Percentiles rank a stretch among this genome's conserved stretches.
Evolutionary conservation across 1,139 yeast species (phyloP).

Genomic region (Cylindricascospora bacillispora): DNA sequence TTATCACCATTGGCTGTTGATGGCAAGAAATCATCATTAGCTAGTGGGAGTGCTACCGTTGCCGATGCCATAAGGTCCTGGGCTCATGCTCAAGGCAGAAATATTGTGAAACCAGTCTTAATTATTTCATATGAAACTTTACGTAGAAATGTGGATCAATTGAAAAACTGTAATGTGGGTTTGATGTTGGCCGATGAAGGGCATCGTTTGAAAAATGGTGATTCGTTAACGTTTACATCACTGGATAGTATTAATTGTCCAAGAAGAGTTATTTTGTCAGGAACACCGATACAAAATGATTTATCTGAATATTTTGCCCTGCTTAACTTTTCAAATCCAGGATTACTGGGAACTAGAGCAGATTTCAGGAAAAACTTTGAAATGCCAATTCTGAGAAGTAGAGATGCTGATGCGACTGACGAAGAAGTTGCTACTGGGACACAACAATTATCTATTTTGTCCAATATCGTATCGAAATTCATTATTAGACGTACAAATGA

Average conservation of each 20-base stretch:
- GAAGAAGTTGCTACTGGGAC: conserved; percentile 66
- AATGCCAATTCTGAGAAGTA: conserved; percentile 61
- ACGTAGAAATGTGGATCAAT: conserved; percentile 68
- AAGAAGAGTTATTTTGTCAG: conserved; percentile 84
- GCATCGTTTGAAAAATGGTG: conserved; percentile 89
- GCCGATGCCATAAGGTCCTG: conserved; percentile 64
- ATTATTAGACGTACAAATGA: conserved; percentile 95
- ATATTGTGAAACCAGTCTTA: conserved; percentile 83
- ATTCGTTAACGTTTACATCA: conserved; percentile 83
- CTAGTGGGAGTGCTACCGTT: conserved; percentile 35
- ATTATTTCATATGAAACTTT: conserved; percentile 94
- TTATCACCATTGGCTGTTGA: conserved; percentile 84
- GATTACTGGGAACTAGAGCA: conserved; percentile 67
- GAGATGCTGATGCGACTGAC: conserved; percentile 87
- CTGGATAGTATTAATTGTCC: conserved; percentile 71
- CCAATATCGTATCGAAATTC: conserved; percentile 70
- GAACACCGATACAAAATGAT: conserved; percentile 97
- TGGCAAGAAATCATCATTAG: conserved; percentile 43
- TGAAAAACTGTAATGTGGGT: conserved; percentile 76
- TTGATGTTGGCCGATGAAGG: conserved; percentile 92
- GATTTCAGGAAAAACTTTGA: conserved; percentile 85
- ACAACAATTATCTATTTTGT: conserved; percentile 53
- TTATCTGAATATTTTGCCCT: conserved; percentile 88
- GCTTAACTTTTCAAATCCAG: conserved; percentile 89
- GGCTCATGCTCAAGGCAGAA: conserved; percentile 83